phyloP scores from a whole-genome alignment of 176 grass and related monocot species.

The Chrysopogon serrulatus region DNA sequence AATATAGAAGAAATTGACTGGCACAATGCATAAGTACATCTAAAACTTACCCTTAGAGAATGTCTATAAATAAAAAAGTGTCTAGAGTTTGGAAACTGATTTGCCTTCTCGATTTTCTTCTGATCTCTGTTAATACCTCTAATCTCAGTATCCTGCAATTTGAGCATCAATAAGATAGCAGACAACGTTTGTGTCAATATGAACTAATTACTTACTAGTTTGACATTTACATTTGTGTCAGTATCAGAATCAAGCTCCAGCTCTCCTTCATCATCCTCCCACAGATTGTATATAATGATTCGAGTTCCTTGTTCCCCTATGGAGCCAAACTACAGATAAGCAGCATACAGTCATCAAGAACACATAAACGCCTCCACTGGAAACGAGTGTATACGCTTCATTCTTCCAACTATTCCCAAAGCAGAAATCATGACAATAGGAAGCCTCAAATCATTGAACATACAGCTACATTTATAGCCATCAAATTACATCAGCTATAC shows the following conservation, averaged over 20 bases:
- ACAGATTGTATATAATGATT: constrained; percentile 95
- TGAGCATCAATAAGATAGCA: constrained; percentile 21
- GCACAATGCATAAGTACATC: neutral
- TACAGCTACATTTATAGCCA: neutral
- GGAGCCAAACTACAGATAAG: constrained; percentile 59
- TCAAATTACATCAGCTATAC: constrained; percentile 34
- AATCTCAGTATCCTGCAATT: constrained; percentile 84
- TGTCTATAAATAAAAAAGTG: constrained; percentile 88
- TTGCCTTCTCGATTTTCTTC: constrained; percentile 76
- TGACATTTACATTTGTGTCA: constrained; percentile 59
- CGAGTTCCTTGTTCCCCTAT: constrained; percentile 82
- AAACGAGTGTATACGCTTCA: neutral
- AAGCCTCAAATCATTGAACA: neutral
- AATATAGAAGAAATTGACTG: neutral
- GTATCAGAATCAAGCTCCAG: constrained; percentile 91
- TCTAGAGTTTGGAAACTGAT: constrained; percentile 78
- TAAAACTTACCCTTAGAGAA: constrained; percentile 69
- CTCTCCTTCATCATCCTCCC: constrained; percentile 84
- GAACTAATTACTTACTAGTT: neutral
- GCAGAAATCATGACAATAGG: neutral
- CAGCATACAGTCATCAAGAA: neutral
- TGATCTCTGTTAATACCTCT: constrained; percentile 82
- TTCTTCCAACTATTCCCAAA: neutral
- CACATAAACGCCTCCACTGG: constrained; percentile 12
- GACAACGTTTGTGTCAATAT: neutral